These are phyloP conservation scores for Stipa capillata DNA, from an alignment of 176 grass and related monocot genomes.

Conservation along the genomic window DNA sequence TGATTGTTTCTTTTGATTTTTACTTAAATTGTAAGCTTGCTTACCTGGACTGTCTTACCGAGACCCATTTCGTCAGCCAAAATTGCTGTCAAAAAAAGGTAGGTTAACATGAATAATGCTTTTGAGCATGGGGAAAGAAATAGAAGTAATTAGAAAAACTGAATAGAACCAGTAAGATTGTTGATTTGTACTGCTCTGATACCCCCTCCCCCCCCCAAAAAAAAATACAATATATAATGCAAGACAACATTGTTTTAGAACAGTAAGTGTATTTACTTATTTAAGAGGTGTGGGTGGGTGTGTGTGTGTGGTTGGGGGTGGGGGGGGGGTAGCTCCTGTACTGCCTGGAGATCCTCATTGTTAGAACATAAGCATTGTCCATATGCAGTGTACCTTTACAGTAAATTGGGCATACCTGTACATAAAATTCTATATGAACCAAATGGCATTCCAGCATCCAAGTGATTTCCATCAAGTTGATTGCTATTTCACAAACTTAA, in stretches of 20 bases:
- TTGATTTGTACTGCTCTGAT: not conserved
- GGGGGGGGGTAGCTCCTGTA: too few species aligned
- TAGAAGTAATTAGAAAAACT: not conserved
- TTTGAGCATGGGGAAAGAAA: not conserved
- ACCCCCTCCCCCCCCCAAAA: too few species aligned
- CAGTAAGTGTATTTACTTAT: too few species aligned
- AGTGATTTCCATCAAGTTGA: not conserved
- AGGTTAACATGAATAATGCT: not conserved
- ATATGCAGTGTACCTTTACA: not conserved
- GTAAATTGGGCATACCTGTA: too few species aligned
- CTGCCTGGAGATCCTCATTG: too few species aligned
- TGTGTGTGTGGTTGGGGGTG: too few species aligned
- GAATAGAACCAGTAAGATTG: not conserved
- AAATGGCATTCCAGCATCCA: constrained; percentile 10
- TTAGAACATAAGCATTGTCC: not conserved
- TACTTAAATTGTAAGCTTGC: not conserved
- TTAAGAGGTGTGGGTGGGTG: too few species aligned
- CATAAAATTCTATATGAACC: too few species aligned
- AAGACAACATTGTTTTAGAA: not conserved
- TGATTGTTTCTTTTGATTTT: not conserved
- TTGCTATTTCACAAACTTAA: not conserved
- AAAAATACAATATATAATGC: not conserved
- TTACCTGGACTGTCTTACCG: constrained; percentile 94
- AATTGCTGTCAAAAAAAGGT: constrained; percentile 53
- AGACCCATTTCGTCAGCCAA: constrained; percentile 99